A percentile compares a stretch with the other conserved stretches of the same genome.
Evolutionary conservation across 164 flowering plant species (phyloP).

Genomic region (Sextonia rubra): DNA sequence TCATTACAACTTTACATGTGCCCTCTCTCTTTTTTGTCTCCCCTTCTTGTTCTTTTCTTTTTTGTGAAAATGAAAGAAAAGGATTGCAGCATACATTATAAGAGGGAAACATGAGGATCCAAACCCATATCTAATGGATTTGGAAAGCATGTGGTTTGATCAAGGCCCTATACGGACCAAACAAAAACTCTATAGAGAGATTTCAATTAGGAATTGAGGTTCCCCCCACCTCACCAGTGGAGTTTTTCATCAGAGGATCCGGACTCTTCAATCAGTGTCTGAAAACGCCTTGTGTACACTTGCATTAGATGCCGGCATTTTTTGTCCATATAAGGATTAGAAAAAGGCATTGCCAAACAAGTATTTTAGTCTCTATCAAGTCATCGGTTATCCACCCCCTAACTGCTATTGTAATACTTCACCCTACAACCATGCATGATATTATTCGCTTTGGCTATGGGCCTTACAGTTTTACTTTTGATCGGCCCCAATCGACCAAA

Average conservation of each 20-base stretch:
- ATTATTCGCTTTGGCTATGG: no score
- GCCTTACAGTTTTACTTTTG: no score
- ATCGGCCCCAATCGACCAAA: no score
- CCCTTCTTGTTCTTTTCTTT: background rate
- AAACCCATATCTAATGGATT: slow-evolving; percentile 7
- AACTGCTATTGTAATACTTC: no score
- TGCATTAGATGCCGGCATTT: slow-evolving; percentile 7
- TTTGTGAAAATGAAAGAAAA: background rate
- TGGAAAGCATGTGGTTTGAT: background rate
- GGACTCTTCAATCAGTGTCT: background rate
- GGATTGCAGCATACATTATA: background rate
- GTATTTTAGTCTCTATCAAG: no score
- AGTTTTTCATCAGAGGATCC: no score
- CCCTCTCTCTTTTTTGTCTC: background rate
- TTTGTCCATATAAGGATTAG: slow-evolving; percentile 4
- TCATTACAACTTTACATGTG: no score
- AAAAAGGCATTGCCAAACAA: background rate
- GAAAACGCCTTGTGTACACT: background rate
- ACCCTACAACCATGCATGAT: no score
- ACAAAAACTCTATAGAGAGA: background rate
- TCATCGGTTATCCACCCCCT: no score
- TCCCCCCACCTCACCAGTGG: no score
- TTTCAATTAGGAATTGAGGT: no score
- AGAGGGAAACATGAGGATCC: background rate
- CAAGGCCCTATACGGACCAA: background rate